Base-by-base conservation (phyloP, 2,329 filamentous ascomycete genomes). In the Samsoniella hepiali region DNA sequence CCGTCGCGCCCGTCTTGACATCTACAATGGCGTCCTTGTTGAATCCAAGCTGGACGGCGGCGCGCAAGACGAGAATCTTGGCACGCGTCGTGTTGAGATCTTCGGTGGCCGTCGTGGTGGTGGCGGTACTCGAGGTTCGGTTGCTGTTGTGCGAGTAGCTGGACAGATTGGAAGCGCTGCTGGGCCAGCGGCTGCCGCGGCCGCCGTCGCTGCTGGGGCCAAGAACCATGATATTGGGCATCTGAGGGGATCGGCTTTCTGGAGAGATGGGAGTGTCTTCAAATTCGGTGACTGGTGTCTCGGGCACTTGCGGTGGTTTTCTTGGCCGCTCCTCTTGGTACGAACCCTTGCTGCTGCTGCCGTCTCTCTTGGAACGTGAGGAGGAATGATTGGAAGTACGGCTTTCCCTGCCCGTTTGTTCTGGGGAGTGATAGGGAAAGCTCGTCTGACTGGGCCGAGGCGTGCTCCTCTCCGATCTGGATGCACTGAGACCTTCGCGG, bases 221-320 rank as follows among this genome's bases (percentile, higher is more conserved):
- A 0, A 97, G 83, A 0, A 97, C 88, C 58, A 97, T 82, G 68
- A 97, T 97, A 71, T 97, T 96, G 6, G 92, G 93, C 62, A 93
- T 85, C 45, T 87, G 88, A 0, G 88, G 85, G 8, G 85, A 89
- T 51, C 88, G 86, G 67, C 91, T 91, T 63, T 94, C 91, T 0
- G 90, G 90, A 0, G 93, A 96, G 50, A 92, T 85, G 4, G 91
- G 88, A 0, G 90, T 92, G 72, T 98, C 93, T 74, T 97, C 94
- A 69, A 97, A 97, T 68, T 97, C 93, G 5, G 93, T 98, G 0
- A 94, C 94, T 0, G 93, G 93, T 0, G 93, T 98, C 77, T 98
- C 94, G 1, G 93, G 93, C 5, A 88, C 83, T 2, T 78, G 77
- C 3, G 75, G 77, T 22, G 76, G 74, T 61, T 80, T 82, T 62